Conservation (phyloP, 352 stramenopile genomes). For the Blastocystis hominis region DNA sequence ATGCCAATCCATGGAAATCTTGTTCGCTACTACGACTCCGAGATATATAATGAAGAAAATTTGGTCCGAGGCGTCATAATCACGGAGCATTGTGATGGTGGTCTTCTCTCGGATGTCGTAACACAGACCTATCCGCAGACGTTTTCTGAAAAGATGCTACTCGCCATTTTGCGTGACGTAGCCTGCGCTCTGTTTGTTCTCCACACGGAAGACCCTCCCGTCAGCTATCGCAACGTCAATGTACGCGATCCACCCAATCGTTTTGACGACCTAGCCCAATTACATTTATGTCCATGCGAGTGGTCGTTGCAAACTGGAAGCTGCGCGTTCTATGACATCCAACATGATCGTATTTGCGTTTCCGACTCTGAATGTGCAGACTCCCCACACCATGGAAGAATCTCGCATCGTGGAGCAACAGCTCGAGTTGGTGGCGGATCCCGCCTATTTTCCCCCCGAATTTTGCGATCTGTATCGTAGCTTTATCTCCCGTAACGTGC, state of each 20-base stretch:
- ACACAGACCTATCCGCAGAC: slow-evolving; percentile 44
- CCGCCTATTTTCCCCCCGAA: slow-evolving; percentile 44
- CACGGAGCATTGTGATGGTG: slow-evolving; percentile 53
- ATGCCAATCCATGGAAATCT: slow-evolving; percentile 43
- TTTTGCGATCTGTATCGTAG: slow-evolving; percentile 41
- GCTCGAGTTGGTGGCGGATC: slow-evolving; percentile 27
- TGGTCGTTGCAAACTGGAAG: slow-evolving; percentile 42
- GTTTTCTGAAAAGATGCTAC: slow-evolving; percentile 30
- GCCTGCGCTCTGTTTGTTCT: slow-evolving; percentile 15
- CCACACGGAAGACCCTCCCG: background rate
- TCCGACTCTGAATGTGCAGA: background rate
- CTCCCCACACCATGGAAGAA: slow-evolving; percentile 19
- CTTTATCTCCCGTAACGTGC: background rate
- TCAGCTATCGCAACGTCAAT: slow-evolving; percentile 36
- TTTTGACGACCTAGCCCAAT: slow-evolving; percentile 12
- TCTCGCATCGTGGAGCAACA: background rate
- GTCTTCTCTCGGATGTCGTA: background rate
- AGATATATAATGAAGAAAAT: background rate
- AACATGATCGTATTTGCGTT: slow-evolving; percentile 10
- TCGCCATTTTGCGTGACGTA: slow-evolving; percentile 25
- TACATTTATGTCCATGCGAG: slow-evolving; percentile 43
- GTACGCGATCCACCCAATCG: background rate
- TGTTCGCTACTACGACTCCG: slow-evolving; percentile 28
- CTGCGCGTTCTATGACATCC: slow-evolving; percentile 15
- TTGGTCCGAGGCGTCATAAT: background rate